phyloP scores from a whole-genome alignment of 345 rosid species.

The Erodium maritimum region DNA sequence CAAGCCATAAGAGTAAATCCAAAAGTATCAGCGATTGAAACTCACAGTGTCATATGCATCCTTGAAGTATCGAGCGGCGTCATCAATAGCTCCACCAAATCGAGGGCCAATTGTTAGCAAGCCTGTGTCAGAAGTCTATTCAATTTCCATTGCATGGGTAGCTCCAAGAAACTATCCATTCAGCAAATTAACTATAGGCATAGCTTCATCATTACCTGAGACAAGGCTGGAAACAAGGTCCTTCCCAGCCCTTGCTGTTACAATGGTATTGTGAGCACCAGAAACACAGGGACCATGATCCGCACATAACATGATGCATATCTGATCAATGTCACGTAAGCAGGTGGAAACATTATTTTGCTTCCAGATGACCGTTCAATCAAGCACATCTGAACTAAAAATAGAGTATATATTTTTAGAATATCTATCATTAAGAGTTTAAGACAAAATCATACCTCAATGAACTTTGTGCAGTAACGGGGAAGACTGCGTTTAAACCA shows the following conservation, averaged over 20 bases:
- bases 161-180: slow-evolving; percentile 1
- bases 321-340: slow-evolving; percentile 37
- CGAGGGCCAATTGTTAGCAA: slow-evolving; percentile 93
- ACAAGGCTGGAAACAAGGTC: slow-evolving; percentile 97
- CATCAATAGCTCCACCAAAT: slow-evolving; percentile 98
- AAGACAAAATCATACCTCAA: slow-evolving; percentile 43
- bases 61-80: slow-evolving; percentile 92
- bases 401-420: not conserved
- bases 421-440: too few species aligned
- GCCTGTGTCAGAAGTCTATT: slow-evolving; percentile 38
- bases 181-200: too few species aligned
- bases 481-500: slow-evolving; percentile 99
- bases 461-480: slow-evolving; percentile 81
- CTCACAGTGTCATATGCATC: slow-evolving; percentile 87
- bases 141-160: not conserved
- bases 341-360: too few species aligned
- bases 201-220: slow-evolving; percentile 63
- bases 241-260: slow-evolving; percentile 98
- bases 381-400: not conserved
- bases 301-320: slow-evolving; percentile 94
- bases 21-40: not conserved
- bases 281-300: slow-evolving; percentile 98
- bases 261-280: slow-evolving; percentile 91
- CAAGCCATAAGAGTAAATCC: slow-evolving; percentile 2
- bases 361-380: not conserved